Evolutionary conservation across 2,329 filamentous ascomycete species (phyloP).

Genomic region (Ophiobolus disseminans): DNA sequence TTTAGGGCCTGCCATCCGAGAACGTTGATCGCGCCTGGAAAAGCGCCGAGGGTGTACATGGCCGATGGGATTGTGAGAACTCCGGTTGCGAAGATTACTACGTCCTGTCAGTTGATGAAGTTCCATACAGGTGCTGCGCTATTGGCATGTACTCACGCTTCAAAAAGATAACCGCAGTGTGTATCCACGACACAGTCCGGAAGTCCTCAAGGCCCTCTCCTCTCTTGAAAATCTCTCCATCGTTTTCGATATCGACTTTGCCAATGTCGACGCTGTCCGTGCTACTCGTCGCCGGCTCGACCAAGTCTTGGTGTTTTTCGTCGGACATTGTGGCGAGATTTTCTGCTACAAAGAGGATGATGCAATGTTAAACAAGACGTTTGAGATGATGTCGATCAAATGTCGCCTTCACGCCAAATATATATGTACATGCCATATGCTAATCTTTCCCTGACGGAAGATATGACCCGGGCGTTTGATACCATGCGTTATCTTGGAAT

Average conservation of each 20-base stretch:
- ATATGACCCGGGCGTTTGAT: conserved; percentile 17
- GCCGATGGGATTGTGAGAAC: conserved; percentile 59
- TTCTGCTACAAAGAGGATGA: neutral
- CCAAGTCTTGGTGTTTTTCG: conserved; percentile 35
- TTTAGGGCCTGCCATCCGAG: conserved; percentile 58
- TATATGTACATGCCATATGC: conserved; percentile 9
- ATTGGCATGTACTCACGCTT: conserved; percentile 46
- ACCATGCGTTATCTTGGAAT: conserved; percentile 25
- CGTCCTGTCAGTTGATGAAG: neutral
- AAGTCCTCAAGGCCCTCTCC: conserved; percentile 59
- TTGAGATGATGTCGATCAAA: conserved; percentile 4
- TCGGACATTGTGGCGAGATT: conserved; percentile 23
- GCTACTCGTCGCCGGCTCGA: conserved; percentile 30
- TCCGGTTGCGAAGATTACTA: conserved; percentile 58
- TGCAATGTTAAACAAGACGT: neutral
- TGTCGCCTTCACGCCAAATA: neutral
- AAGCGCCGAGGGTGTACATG: conserved; percentile 57
- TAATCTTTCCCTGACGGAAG: neutral
- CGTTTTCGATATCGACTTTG: conserved; percentile 39
- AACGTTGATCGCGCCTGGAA: conserved; percentile 57
- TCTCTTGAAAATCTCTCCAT: conserved; percentile 60
- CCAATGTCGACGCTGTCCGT: conserved; percentile 27
- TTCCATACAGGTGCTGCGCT: too few species aligned
- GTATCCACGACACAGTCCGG: conserved; percentile 61
- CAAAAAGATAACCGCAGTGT: conserved; percentile 61